Evolutionary conservation across 2,329 filamentous ascomycete species (phyloP), one percentile per base, ranked within the genome.

Genomic region (Cladosporium sp.): DNA sequence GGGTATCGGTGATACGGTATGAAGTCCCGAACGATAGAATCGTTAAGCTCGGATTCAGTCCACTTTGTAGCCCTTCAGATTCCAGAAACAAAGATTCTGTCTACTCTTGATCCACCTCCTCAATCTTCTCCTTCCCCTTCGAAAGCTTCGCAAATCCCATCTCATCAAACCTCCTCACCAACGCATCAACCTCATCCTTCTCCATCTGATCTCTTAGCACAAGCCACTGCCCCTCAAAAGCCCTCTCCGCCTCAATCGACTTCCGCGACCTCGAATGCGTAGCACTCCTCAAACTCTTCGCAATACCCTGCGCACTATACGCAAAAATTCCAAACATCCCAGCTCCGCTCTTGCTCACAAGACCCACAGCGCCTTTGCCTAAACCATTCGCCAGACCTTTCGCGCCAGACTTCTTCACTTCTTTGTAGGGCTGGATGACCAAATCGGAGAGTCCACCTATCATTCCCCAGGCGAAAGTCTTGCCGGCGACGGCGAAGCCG

Each of bases 221-320:
- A 46, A 46, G 39, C 48, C 48, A 51, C 23, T 51, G 23, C 26
- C 48, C 48, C 18, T 51, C 48, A 14, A 51, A 26, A 1, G 23
- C 13, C 11, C 48, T 25, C 25, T 25, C 48, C 23, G 48, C 48
- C 13, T 51, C 48, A 11, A 51, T 28, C 14, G 48, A 25, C 26
- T 51, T 51, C 14, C 48, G 5, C 26, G 48, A 51, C 11, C 48
- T 14, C 23, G 48, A 16, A 28, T 51, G 48, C 25, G 48, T 51
- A n/a, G 26, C 48, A 51, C 23, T 18, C 65, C 88, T 84, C 53
- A 93, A 81, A 75, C 92, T 88, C 32, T 89, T 89, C 73, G 92
- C 88, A 1, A 93, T 83, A 6, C 91, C 91, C 73, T 91, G 89
- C 84, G 92, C 89, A 3, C 89, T 86, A 70, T 93, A 93, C 1